A percentile compares a stretch with the other conserved stretches of the same genome.
These are phyloP conservation scores for Chlorella sp. DNA, from an alignment of 139 green algal genomes.

Conservation along the genomic window DNA sequence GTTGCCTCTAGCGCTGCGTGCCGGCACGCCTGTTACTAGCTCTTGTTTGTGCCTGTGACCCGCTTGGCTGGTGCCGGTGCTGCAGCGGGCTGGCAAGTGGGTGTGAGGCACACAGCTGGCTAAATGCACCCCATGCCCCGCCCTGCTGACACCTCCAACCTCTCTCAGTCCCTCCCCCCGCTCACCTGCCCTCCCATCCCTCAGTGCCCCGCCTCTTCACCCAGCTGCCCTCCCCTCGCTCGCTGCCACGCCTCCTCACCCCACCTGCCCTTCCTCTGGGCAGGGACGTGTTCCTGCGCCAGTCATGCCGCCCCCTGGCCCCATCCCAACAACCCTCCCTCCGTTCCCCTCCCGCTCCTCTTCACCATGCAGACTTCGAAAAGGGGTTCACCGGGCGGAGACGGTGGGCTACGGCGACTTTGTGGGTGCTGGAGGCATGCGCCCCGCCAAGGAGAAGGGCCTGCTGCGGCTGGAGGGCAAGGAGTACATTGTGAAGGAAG, in stretches of 20 bases:
- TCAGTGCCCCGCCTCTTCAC: background rate
- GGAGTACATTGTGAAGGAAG: slow-evolving; percentile 96
- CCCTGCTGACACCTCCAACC: too few species aligned
- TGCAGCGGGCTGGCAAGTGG: too few species aligned
- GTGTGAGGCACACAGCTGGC: too few species aligned
- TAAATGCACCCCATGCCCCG: too few species aligned
- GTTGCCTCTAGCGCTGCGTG: too few species aligned
- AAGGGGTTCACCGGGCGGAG: slow-evolving; percentile 94
- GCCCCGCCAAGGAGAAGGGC: slow-evolving; percentile 79
- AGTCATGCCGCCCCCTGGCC: slow-evolving; percentile 56
- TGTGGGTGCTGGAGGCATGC: slow-evolving; percentile 65
- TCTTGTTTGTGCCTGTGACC: too few species aligned
- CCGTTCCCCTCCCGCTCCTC: background rate
- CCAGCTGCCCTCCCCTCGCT: background rate
- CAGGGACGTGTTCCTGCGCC: slow-evolving; percentile 87
- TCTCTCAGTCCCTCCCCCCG: background rate
- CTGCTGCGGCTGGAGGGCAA: slow-evolving; percentile 94
- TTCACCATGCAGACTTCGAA: slow-evolving; percentile 95
- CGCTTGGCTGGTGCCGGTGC: too few species aligned
- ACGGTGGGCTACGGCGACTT: slow-evolving; percentile 88
- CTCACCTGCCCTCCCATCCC: background rate
- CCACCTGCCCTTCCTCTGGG: slow-evolving; percentile 40
- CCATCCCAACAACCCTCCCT: background rate
- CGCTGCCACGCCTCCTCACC: background rate
- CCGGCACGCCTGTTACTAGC: too few species aligned